Conservation (phyloP, 495 filamentous ascomycete genomes). For the Penicillium cataractarum region DNA sequence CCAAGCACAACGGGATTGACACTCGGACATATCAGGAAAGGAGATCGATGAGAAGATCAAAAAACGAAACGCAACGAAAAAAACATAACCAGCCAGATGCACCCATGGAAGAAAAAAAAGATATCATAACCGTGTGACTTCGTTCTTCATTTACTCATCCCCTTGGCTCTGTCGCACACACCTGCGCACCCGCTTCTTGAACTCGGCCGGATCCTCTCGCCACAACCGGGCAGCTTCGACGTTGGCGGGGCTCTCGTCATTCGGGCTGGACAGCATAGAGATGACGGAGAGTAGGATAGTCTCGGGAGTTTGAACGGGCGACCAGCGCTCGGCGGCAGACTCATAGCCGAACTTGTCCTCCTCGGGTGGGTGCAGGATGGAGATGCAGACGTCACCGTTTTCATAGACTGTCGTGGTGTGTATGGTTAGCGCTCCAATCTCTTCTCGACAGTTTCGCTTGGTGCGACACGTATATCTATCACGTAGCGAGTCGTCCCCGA, state of each 20-base stretch:
- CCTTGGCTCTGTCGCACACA: constrained; percentile 85
- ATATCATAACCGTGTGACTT: background rate
- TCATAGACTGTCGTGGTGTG: constrained; percentile 64
- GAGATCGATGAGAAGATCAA: constrained; percentile 11
- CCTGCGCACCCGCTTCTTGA: constrained; percentile 72
- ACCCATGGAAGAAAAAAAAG: constrained; percentile 17
- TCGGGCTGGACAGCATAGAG: constrained; percentile 89
- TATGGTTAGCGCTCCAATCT: background rate
- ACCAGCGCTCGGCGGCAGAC: constrained; percentile 89
- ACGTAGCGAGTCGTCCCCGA: background rate
- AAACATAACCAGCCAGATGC: constrained; percentile 24
- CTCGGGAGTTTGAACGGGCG: constrained; percentile 95
- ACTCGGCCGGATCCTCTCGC: constrained; percentile 82
- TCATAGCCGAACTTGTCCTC: constrained; percentile 98
- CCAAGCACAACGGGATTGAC: background rate
- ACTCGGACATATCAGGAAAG: constrained; percentile 6
- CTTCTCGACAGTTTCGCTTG: background rate
- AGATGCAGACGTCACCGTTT: constrained; percentile 91
- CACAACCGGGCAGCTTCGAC: constrained; percentile 88
- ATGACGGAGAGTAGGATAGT: constrained; percentile 92
- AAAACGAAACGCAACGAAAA: constrained; percentile 8
- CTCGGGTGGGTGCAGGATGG: constrained; percentile 93
- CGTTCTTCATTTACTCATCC: constrained; percentile 56
- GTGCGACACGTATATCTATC: background rate
- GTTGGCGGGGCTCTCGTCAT: constrained; percentile 95